These are phyloP conservation scores for Chlamydomonas sp. DNA, from an alignment of 139 green algal genomes.

Conservation along the genomic window DNA sequence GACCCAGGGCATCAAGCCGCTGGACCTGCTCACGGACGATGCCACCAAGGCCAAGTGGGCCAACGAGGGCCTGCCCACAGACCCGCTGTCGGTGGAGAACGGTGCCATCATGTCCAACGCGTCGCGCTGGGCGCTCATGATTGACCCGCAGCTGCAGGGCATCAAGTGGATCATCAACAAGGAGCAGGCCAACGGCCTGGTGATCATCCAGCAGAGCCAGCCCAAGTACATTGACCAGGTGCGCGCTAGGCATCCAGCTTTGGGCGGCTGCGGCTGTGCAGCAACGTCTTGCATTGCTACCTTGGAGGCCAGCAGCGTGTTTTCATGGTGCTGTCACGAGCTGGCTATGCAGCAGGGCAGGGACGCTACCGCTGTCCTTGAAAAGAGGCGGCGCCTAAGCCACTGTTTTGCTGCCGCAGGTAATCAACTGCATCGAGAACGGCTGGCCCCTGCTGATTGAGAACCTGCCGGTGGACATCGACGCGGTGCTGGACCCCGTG, in stretches of 20 bases:
- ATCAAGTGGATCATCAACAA: conserved; percentile 88
- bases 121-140: conserved; percentile 85
- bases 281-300: too few species aligned
- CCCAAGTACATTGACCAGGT: conserved; percentile 89
- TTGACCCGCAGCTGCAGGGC: conserved; percentile 93
- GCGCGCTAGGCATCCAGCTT: neutral
- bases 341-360: too few species aligned
- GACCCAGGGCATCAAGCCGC: conserved; percentile 59
- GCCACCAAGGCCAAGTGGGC: conserved; percentile 79
- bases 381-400: neutral
- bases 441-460: conserved; percentile 90
- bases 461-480: conserved; percentile 88
- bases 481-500: conserved; percentile 89
- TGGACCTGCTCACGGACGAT: conserved; percentile 73
- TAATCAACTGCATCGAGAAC: conserved; percentile 86
- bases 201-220: conserved; percentile 89
- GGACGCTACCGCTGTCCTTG: too few species aligned
- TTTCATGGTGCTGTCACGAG: neutral
- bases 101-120: conserved; percentile 87
- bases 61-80: conserved; percentile 87
- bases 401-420: conserved; percentile 37
- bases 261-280: too few species aligned
- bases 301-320: neutral
- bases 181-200: conserved; percentile 80
- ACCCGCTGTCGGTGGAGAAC: conserved; percentile 89